A percentile compares a stretch with the other conserved stretches of the same genome.
phyloP scores from a whole-genome alignment of 148 eudicot genomes.

The Limonium bicolor region DNA sequence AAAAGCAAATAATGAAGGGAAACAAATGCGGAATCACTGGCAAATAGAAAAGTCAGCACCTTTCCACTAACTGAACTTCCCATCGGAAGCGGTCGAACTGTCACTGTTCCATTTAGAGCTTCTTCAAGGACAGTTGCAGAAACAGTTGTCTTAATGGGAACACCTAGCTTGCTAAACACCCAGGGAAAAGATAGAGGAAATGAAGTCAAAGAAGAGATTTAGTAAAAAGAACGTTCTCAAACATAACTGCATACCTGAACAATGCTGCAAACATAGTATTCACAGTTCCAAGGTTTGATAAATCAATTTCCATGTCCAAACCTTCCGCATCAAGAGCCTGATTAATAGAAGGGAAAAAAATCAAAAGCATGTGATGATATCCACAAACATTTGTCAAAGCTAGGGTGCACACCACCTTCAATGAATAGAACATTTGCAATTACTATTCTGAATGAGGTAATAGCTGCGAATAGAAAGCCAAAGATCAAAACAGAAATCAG shows the following conservation, averaged over 20 bases:
- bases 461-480: no score
- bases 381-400: no score
- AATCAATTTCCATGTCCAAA: conserved; percentile 93
- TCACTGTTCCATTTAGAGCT: conserved; percentile 82
- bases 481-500: no score
- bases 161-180: conserved; percentile 72
- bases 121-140: conserved; percentile 94
- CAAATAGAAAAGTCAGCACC: conserved; percentile 21
- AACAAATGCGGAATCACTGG: not conserved
- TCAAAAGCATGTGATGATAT: no score
- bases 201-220: not conserved
- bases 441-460: no score
- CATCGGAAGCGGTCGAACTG: conserved; percentile 73
- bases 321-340: conserved; percentile 94
- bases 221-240: not conserved
- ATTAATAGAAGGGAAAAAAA: no score
- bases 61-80: conserved; percentile 91
- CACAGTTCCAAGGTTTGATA: conserved; percentile 97
- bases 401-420: no score
- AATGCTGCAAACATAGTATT: conserved; percentile 96
- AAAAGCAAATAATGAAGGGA: not conserved
- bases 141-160: conserved; percentile 95
- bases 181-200: not conserved
- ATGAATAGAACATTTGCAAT: no score
- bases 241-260: conserved; percentile 45